Percentiles rank a stretch among this genome's conserved stretches.
These are phyloP conservation scores for Anastatica hierochuntica DNA, from an alignment of 345 rosid genomes.

Conservation along the genomic window DNA sequence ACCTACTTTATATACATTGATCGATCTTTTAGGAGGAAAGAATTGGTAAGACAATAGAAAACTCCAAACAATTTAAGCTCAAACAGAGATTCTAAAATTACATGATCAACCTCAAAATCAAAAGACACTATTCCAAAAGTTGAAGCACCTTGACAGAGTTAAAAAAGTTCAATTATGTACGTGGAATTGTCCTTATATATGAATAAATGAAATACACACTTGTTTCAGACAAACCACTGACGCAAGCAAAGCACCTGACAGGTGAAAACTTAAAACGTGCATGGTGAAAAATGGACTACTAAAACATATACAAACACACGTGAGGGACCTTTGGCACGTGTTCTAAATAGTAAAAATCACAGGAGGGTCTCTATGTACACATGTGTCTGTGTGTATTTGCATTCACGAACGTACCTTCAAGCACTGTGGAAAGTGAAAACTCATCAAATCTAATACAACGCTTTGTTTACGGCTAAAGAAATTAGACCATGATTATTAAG, in stretches of 20 bases:
- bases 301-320: not conserved
- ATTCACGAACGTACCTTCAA: too few relatives aligned
- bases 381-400: too few relatives aligned
- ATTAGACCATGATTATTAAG: too few relatives aligned
- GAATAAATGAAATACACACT: not conserved
- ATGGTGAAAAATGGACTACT: conserved; percentile 6
- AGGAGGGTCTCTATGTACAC: not conserved
- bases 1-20: too few relatives aligned
- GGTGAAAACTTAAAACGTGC: conserved; percentile 6
- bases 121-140: not conserved
- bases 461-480: too few relatives aligned
- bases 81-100: too few relatives aligned
- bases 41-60: too few relatives aligned
- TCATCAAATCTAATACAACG: too few relatives aligned
- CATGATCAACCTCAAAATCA: not conserved
- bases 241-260: conserved; percentile 15
- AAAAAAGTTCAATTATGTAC: too few relatives aligned
- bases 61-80: too few relatives aligned
- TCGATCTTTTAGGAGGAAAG: too few relatives aligned
- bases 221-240: conserved; percentile 10
- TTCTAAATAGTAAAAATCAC: not conserved
- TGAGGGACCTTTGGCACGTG: conserved; percentile 4
- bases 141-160: not conserved
- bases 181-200: not conserved
- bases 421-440: too few relatives aligned